phyloP scores from a whole-genome alignment of 441 rosid species.

The Pelargonium myrrhifolium region DNA sequence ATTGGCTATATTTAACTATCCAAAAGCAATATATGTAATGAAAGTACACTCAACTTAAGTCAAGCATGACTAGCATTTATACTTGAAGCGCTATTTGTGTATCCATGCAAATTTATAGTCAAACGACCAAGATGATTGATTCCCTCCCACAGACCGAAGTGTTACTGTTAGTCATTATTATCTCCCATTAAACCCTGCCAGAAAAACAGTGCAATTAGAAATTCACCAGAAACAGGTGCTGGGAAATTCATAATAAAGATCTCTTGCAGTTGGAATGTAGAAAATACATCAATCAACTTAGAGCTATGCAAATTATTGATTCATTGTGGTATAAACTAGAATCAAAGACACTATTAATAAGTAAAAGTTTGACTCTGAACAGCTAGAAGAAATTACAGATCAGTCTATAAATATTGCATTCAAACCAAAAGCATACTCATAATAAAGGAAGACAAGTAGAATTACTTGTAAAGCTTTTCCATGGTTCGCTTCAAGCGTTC shows the following conservation, averaged over 20 bases:
- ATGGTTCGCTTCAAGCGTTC: constrained; percentile 38
- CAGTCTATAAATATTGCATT: not conserved
- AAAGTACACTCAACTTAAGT: no score
- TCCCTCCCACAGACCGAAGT: no score
- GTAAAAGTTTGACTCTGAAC: not conserved
- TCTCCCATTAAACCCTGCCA: not conserved
- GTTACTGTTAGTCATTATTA: no score
- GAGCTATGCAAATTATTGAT: not conserved
- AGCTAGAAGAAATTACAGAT: not conserved
- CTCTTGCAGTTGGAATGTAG: not conserved
- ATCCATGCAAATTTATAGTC: no score
- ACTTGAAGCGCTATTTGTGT: no score
- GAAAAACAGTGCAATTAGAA: not conserved
- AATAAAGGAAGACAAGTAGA: not conserved
- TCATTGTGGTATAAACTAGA: not conserved
- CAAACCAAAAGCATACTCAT: not conserved
- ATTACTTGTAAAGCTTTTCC: constrained; percentile 56
- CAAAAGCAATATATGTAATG: no score
- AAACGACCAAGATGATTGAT: no score
- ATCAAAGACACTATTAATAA: not conserved
- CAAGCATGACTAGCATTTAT: no score
- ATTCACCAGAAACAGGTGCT: not conserved
- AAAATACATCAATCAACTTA: not conserved
- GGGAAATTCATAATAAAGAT: not conserved
- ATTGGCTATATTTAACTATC: no score